Base-by-base conservation (phyloP, 768 basidiomycete genomes). In the Phylloporus arenicola region DNA sequence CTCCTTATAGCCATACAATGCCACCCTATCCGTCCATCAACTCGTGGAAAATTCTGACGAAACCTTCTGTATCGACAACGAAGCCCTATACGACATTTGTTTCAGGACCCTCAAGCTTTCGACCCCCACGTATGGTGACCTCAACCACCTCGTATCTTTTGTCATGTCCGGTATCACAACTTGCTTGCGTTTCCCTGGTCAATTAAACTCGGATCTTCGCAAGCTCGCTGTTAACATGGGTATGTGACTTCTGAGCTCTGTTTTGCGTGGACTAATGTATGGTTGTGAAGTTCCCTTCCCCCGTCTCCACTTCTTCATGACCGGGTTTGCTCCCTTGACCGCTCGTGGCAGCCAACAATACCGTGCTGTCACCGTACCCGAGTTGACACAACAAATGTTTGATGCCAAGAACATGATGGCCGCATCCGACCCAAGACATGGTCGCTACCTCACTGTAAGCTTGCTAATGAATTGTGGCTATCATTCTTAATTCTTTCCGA, bases 351-450 rank as follows among this genome's bases (percentile, higher is more conserved):
- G 88, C 69, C 89, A 91, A 62, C 86, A 92, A 63, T 99, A 93
- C 80, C 90, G 96, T 54, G 92, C 93, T 33, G 91, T 98, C 62
- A 91, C 90, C 50, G 94, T 99, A 35, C 92, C 96, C 29, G 96
- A 99, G 72, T 80, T 99, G 54, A 97, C 96, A 8, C 88, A 92
- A 67, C 96, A 99, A 65, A 98, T 98, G 94, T 99, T 98, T 70
- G 95, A 97, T 62, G 91, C 93, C 40, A 97, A 96, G 83, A 97
- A 97, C 85, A 94, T 95, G 92, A 95, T 97, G 93, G 92, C 94
- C 60, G 96, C 96, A 20, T 89, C 89, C 20, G 93, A 97, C 75
- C 96, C 96, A 37, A 78, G 93, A 65, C 89, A 96, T 60, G 96
- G 96, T 56, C 89, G 93, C 61, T 99, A 98, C 76, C 86, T 99